Evolutionary conservation across 2,329 filamentous ascomycete species (phyloP).

Genomic region (Microdochium trichocladiopsis): DNA sequence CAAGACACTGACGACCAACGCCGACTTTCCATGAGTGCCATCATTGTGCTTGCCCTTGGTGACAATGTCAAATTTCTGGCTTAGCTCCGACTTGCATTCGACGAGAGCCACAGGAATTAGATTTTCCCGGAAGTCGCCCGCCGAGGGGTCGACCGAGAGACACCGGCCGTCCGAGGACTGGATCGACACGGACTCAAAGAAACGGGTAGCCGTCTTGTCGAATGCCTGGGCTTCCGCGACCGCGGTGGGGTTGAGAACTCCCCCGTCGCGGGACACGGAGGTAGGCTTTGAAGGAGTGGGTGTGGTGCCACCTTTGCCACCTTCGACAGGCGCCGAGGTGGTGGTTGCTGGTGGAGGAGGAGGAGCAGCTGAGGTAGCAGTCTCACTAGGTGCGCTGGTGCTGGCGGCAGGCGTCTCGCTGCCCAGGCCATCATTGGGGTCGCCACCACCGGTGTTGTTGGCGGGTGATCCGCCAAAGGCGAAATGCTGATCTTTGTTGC

Average conservation of each 20-base stretch:
- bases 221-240: slow-evolving; percentile 40
- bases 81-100: slow-evolving; percentile 30
- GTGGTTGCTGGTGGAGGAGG: background rate
- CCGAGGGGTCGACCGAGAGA: slow-evolving; percentile 42
- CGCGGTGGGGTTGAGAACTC: slow-evolving; percentile 38
- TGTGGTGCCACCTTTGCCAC: slow-evolving; percentile 13
- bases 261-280: slow-evolving; percentile 42
- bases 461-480: slow-evolving; percentile 11
- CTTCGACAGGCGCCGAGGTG: slow-evolving; percentile 7
- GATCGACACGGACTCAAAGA: slow-evolving; percentile 36
- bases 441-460: slow-evolving; percentile 2
- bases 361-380: background rate
- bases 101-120: slow-evolving; percentile 41
- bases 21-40: slow-evolving; percentile 19
- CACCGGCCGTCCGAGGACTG: slow-evolving; percentile 40
- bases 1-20: slow-evolving; percentile 39
- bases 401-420: background rate
- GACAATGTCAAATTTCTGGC: slow-evolving; percentile 44
- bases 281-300: slow-evolving; percentile 29
- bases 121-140: slow-evolving; percentile 47
- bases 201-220: slow-evolving; percentile 37
- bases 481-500: slow-evolving; percentile 35
- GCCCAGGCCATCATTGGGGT: background rate
- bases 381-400: background rate
- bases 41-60: slow-evolving; percentile 42